Percentiles rank a stretch among this genome's conserved stretches.
phyloP scores from a whole-genome alignment of 768 basidiomycete species.

The Auricularia sp. region DNA sequence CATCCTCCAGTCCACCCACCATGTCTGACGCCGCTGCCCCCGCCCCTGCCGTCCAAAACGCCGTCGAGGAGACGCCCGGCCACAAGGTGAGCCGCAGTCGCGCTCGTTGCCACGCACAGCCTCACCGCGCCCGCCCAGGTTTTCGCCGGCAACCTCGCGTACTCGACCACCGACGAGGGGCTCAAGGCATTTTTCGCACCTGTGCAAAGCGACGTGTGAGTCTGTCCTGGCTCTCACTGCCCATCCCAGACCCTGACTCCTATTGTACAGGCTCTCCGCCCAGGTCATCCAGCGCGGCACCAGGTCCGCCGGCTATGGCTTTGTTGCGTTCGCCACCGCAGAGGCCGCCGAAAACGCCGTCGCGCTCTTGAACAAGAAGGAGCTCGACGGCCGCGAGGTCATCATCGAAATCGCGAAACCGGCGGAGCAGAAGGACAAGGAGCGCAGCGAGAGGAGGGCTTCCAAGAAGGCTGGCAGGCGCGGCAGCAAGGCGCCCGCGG shows the following conservation, averaged over 20 bases:
- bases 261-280: constrained; percentile 52
- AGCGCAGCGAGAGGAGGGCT: constrained; percentile 65
- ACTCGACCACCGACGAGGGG: constrained; percentile 88
- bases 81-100: constrained; percentile 53
- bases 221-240: constrained; percentile 20
- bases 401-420: constrained; percentile 93
- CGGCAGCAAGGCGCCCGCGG: constrained; percentile 76
- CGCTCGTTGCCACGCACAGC: constrained; percentile 14
- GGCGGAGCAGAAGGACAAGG: constrained; percentile 74
- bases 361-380: constrained; percentile 73
- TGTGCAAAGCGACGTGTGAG: constrained; percentile 79
- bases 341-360: constrained; percentile 84
- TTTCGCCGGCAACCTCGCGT: constrained; percentile 94
- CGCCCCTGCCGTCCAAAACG: constrained; percentile 58
- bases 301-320: constrained; percentile 87
- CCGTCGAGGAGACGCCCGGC: constrained; percentile 67
- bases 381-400: constrained; percentile 81
- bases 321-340: constrained; percentile 70
- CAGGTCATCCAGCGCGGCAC: constrained; percentile 79
- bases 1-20: constrained; percentile 22
- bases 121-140: constrained; percentile 38
- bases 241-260: constrained; percentile 5
- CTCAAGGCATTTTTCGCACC: constrained; percentile 90
- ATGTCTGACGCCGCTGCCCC: constrained; percentile 87
- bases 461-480: constrained; percentile 80